These are phyloP conservation scores for Drosera spatulata DNA, from an alignment of 179 eudicot genomes.

Conservation along the genomic window DNA sequence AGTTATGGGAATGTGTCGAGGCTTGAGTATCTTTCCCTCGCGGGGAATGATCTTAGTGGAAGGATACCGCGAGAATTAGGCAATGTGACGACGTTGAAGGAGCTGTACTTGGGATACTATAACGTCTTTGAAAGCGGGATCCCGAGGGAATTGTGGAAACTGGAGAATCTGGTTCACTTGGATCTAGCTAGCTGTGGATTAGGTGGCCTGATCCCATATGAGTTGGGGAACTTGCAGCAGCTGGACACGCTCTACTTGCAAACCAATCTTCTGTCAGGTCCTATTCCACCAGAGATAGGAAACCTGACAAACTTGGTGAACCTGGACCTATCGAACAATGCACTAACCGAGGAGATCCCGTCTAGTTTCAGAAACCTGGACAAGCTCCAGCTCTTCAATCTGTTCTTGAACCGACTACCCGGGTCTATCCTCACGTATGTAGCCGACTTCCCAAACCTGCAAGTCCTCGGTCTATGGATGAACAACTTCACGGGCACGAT, in stretches of 20 bases:
- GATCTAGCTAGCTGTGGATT: conserved; percentile 59
- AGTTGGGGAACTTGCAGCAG: conserved; percentile 47
- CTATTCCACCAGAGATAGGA: conserved; percentile 58
- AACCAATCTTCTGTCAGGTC: conserved; percentile 52
- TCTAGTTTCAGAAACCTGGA: conserved; percentile 37
- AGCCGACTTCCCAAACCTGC: conserved; percentile 47
- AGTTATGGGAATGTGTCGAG: conserved; percentile 34
- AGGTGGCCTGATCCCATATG: conserved; percentile 56
- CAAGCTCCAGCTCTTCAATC: conserved; percentile 43
- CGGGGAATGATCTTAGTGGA: conserved; percentile 65
- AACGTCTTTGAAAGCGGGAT: conserved; percentile 70
- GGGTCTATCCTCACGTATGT: conserved; percentile 78
- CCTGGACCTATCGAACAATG: conserved; percentile 71
- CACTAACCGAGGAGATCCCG: conserved; percentile 71
- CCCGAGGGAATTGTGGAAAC: conserved; percentile 57
- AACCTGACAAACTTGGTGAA: conserved; percentile 53
- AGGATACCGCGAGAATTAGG: conserved; percentile 66
- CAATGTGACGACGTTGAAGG: conserved; percentile 52
- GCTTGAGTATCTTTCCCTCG: conserved; percentile 48
- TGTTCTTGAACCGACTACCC: conserved; percentile 70
- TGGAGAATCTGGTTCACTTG: conserved; percentile 50
- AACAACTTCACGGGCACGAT: conserved; percentile 85
- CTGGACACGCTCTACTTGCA: conserved; percentile 57
- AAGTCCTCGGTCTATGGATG: conserved; percentile 58
- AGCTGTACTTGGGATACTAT: conserved; percentile 54